Base-by-base conservation (phyloP, 108 stramenopile species). In the Thalassiosira profunda region DNA sequence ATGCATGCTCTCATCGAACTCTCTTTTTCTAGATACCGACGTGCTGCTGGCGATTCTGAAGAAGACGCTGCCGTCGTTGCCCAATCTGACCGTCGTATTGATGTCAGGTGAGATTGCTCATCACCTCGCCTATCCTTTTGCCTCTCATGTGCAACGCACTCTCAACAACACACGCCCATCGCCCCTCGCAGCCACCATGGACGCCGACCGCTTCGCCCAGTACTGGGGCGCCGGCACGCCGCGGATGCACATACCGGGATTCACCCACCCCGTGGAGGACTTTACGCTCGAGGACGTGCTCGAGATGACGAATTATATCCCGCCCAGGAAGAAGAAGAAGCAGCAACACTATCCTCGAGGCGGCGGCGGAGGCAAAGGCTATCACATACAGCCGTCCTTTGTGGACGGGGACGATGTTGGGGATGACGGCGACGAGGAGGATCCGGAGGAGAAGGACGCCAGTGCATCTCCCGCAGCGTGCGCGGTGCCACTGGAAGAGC, bases 161-260 rank as follows among this genome's bases (percentile, higher is more conserved):
- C n/a, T n/a, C n/a, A n/a, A 48, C 96, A 95, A 96, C 80, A 74
- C 67, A 96, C 98, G 6, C 97, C 96, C 1, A 53, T 98, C 96
- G 96, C 79, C n/a, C n/a, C n/a, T n/a, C n/a, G n/a, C 77, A 70
- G 99, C 99, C 3, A 99, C 98, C 0, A 72, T 99, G 72, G 93
- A 98, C 64, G 95, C 97, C 3, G 90, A 96, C 72, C 65, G 90
- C 11, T 94, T 96, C 72, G 88, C 88, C 0, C 62, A 68, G 1
- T 98, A 96, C 55, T 92, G 92, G 87, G 80, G 82, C 21, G 26
- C 51, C 4, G 35, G 52, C 6, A 91, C 90, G 6, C 93, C 93
- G 0, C 71, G 90, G 21, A 79, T 99, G 73, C 85, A 94, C 18
- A 96, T 99, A 44, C 97, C 98, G 2, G 99, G 99, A 8, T 83